phyloP scores from a whole-genome alignment of 331 rosid species.

The Prunus yedoensis region DNA sequence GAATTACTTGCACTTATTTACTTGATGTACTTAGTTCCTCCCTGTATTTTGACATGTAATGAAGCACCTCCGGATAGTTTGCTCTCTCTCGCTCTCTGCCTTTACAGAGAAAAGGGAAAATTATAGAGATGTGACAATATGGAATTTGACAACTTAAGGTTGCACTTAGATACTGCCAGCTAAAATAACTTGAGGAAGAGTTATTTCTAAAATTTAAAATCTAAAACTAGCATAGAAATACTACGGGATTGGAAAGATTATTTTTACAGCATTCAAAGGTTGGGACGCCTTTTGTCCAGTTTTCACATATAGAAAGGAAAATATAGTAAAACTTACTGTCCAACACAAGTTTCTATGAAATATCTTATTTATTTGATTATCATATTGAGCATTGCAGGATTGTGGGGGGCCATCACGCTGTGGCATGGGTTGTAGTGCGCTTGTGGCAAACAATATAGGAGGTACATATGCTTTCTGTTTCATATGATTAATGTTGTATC shows the following conservation, averaged over 20 bases:
- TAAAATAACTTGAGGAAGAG: neutral
- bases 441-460: constrained; percentile 54
- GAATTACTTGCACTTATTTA: neutral
- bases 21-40: neutral
- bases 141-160: neutral
- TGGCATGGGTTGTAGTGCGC: constrained; percentile 87
- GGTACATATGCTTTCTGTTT: constrained; percentile 46
- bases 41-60: neutral
- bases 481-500: neutral
- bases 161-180: neutral
- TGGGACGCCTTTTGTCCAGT: neutral
- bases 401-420: constrained; percentile 87
- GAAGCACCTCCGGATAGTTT: neutral
- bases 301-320: neutral
- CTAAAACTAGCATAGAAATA: neutral
- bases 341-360: neutral
- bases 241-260: neutral
- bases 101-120: neutral
- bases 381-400: constrained; percentile 48
- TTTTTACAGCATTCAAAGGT: neutral
- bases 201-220: neutral
- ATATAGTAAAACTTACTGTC: neutral
- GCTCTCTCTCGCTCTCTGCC: neutral
- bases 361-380: constrained; percentile 20
- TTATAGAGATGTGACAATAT: neutral